phyloP scores from a whole-genome alignment of 148 eudicot species.

The Chenopodium album region DNA sequence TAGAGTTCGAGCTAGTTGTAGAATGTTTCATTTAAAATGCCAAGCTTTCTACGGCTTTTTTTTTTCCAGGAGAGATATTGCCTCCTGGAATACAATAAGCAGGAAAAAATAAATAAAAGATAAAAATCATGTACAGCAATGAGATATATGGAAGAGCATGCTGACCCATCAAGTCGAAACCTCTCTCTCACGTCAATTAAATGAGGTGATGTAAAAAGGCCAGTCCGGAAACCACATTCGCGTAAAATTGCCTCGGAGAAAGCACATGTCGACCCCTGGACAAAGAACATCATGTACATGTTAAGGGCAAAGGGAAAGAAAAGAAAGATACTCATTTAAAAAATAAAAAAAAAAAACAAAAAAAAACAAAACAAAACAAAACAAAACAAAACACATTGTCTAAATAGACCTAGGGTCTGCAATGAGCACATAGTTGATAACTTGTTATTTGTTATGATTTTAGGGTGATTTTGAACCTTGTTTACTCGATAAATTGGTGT shows the following conservation, averaged over 20 bases:
- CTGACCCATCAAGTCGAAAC: slow-evolving; percentile 89
- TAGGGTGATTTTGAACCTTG: too few relatives aligned
- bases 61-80: neutral
- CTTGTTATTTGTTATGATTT: too few relatives aligned
- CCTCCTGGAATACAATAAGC: neutral
- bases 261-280: slow-evolving; percentile 90
- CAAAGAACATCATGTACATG: slow-evolving; percentile 21
- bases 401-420: neutral
- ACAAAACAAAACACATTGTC: neutral
- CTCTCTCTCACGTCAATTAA: slow-evolving; percentile 88
- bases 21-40: slow-evolving; percentile 1
- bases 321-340: neutral
- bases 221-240: slow-evolving; percentile 83
- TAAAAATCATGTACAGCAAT: neutral
- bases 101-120: neutral
- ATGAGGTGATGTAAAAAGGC: slow-evolving; percentile 94
- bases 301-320: slow-evolving; percentile 1
- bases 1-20: neutral
- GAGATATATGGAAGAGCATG: slow-evolving; percentile 17
- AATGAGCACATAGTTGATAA: too few relatives aligned
- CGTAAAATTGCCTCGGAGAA: slow-evolving; percentile 85
- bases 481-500: too few relatives aligned
- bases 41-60: neutral
- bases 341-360: neutral
- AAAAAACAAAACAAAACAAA: too few relatives aligned